Percentiles rank a stretch among this genome's conserved stretches.
phyloP scores from a whole-genome alignment of 164 flowering plant species.

The Piper longum region DNA sequence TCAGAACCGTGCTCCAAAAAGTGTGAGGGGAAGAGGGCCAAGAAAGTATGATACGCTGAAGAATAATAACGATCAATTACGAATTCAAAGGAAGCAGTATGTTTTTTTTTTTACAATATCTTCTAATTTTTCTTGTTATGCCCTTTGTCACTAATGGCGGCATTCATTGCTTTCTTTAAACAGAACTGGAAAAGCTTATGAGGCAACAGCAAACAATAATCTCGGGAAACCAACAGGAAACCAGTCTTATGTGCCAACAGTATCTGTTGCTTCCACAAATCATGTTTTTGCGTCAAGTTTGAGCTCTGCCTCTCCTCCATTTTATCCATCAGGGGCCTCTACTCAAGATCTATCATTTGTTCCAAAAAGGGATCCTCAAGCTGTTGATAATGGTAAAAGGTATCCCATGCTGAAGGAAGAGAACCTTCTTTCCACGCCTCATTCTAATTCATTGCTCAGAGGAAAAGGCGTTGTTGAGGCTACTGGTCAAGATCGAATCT shows the following conservation, averaged over 20 bases:
- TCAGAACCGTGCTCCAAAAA: constrained; percentile 30
- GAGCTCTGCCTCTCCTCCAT: constrained; percentile 89
- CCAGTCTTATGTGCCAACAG: constrained; percentile 30
- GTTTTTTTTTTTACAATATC: constrained; percentile 4
- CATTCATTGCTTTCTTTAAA: neutral
- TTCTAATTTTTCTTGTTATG: neutral
- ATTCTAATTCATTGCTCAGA: constrained; percentile 25
- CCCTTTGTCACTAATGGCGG: too few relatives aligned
- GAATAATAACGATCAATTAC: constrained; percentile 20
- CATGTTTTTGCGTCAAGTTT: constrained; percentile 59
- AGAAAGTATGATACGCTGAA: constrained; percentile 41
- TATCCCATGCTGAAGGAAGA: constrained; percentile 21
- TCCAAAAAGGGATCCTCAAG: constrained; percentile 41
- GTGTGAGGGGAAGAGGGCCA: constrained; percentile 78
- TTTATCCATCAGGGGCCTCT: constrained; percentile 88
- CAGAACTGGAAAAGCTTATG: constrained; percentile 45
- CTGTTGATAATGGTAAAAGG: constrained; percentile 20
- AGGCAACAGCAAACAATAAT: constrained; percentile 23
- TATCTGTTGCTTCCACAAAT: constrained; percentile 27
- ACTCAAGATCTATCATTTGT: constrained; percentile 33
- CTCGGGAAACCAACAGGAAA: constrained; percentile 21
- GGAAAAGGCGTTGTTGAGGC: constrained; percentile 47
- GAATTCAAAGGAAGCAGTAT: constrained; percentile 56
- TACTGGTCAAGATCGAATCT: constrained; percentile 34
- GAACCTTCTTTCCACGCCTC: constrained; percentile 18